A percentile compares a stretch with the other conserved stretches of the same genome.
Evolutionary conservation across 129 eudicot genomes (phyloP).

Genomic region (Escallonia rubra): DNA sequence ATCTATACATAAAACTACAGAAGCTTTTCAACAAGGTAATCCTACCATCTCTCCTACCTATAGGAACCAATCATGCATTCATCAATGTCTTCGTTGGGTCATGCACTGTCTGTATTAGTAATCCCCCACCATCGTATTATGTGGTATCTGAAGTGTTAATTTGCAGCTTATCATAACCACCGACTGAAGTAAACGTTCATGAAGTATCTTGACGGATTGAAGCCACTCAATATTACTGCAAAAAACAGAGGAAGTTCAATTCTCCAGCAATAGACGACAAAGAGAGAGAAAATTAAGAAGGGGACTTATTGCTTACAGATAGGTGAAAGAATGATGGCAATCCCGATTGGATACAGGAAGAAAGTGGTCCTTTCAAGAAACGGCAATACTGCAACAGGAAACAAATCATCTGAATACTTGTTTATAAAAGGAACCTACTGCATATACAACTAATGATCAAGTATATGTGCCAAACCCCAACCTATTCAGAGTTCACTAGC

Average conservation of each 20-base stretch:
- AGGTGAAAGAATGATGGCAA: constrained; percentile 80
- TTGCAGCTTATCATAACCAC: constrained; percentile 31
- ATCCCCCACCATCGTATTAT: constrained; percentile 6
- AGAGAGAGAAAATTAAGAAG: background rate
- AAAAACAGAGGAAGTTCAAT: constrained; percentile 5
- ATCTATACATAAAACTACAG: constrained; percentile 9
- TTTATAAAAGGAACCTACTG: background rate
- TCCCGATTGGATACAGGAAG: constrained; percentile 94
- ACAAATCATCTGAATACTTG: background rate
- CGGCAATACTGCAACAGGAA: constrained; percentile 73
- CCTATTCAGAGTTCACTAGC: no score
- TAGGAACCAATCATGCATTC: constrained; percentile 8
- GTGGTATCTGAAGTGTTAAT: constrained; percentile 14
- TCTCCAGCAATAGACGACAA: background rate
- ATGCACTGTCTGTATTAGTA: constrained; percentile 11
- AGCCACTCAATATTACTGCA: constrained; percentile 86
- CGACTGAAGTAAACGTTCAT: constrained; percentile 91
- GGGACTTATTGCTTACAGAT: constrained; percentile 52
- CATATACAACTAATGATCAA: no score
- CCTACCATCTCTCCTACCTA: constrained; percentile 11
- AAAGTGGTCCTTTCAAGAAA: constrained; percentile 92
- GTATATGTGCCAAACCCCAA: no score
- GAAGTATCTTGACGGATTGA: constrained; percentile 93
- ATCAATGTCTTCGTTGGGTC: constrained; percentile 17
- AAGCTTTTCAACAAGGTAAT: constrained; percentile 16